Conservation (phyloP, 352 stramenopile species). For the Saprolegnia diclina region DNA sequence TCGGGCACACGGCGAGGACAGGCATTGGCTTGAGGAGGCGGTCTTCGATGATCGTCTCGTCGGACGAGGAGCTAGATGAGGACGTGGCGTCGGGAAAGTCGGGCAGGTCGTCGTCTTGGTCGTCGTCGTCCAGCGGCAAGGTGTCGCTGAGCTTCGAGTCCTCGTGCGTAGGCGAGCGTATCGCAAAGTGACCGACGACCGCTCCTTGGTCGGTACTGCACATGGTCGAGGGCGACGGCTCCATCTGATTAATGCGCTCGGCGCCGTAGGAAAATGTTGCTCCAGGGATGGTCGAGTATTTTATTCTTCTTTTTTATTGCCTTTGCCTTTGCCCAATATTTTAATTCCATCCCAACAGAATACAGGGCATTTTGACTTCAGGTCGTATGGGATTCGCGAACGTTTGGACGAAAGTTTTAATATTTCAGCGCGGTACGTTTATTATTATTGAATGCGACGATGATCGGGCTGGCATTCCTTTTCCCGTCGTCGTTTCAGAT, state of each 20-base stretch:
- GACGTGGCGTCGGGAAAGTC: neutral
- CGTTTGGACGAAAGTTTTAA: too few species aligned
- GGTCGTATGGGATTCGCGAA: too few species aligned
- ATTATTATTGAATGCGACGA: too few species aligned
- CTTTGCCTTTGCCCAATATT: neutral
- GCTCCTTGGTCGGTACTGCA: too few species aligned
- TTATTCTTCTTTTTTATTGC: too few species aligned
- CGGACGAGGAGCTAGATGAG: slow-evolving; percentile 21
- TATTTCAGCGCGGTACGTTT: too few species aligned
- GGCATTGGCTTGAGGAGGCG: slow-evolving; percentile 26
- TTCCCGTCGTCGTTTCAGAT: too few species aligned
- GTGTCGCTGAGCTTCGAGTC: slow-evolving; percentile 4
- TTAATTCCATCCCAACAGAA: too few species aligned
- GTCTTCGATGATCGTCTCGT: slow-evolving; percentile 11
- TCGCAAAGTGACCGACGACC: neutral
- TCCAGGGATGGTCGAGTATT: neutral
- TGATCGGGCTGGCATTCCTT: too few species aligned
- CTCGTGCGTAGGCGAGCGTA: neutral
- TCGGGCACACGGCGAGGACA: slow-evolving; percentile 22
- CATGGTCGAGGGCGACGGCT: neutral
- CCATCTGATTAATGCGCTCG: neutral
- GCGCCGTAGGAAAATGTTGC: neutral
- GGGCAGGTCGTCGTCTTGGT: neutral
- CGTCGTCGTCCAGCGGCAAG: slow-evolving; percentile 15
- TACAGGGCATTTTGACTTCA: too few species aligned